Percentiles rank a stretch among this genome's conserved stretches.
Conservation (phyloP, 305 asterid species). For the Solanum chacoense region DNA sequence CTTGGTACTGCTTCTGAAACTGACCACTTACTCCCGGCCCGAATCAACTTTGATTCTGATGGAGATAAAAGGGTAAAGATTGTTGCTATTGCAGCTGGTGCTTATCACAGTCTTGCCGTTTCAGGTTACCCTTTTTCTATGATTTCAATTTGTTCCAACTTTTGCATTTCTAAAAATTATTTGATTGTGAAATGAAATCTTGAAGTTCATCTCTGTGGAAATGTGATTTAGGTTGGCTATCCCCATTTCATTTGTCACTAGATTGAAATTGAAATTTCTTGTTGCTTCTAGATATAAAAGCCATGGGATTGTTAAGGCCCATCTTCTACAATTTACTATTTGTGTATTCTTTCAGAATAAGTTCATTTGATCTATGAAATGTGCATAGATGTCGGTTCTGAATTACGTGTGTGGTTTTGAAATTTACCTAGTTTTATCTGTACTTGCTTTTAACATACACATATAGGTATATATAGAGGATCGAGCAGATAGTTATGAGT, state of each 20-base stretch:
- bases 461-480: background rate
- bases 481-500: background rate
- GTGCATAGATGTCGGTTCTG: background rate
- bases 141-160: background rate
- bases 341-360: background rate
- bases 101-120: constrained; percentile 89
- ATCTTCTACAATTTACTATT: background rate
- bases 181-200: background rate
- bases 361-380: background rate
- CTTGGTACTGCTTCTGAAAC: constrained; percentile 68
- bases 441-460: background rate
- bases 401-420: background rate
- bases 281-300: background rate
- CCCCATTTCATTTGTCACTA: background rate
- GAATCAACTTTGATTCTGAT: constrained; percentile 36
- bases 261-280: background rate
- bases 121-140: constrained; percentile 32
- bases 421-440: background rate
- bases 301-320: background rate
- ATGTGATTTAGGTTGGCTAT: background rate
- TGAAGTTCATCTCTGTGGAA: background rate
- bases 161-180: background rate
- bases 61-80: constrained; percentile 42
- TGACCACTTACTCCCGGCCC: constrained; percentile 42
- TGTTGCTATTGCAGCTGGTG: constrained; percentile 75